These are phyloP conservation scores for Phytophthora quininea DNA, from an alignment of 352 stramenopile species.

Conservation along the genomic window DNA sequence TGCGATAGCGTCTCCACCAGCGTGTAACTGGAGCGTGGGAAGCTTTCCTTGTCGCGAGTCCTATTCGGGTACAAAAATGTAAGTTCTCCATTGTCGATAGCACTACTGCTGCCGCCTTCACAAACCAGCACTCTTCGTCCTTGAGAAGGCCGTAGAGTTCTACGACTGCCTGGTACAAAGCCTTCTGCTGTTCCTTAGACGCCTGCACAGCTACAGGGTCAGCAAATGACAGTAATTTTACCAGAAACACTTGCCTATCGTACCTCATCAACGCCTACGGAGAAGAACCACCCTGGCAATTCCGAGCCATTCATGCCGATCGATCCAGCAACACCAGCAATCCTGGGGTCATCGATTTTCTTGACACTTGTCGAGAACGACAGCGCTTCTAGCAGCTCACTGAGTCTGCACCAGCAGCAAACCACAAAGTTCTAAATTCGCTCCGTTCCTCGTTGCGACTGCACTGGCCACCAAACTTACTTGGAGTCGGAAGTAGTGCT, in stretches of 20 bases:
- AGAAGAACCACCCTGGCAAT: constrained; percentile 77
- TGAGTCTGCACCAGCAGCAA: constrained; percentile 35
- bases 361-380: constrained; percentile 45
- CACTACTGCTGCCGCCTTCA: too few relatives aligned
- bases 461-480: constrained; percentile 5
- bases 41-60: constrained; percentile 82
- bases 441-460: too few relatives aligned
- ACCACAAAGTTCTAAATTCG: not conserved
- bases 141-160: constrained; percentile 69
- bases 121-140: constrained; percentile 74
- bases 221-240: not conserved
- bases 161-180: constrained; percentile 53
- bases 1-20: constrained; percentile 63
- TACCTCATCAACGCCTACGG: constrained; percentile 57
- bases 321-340: constrained; percentile 57
- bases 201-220: constrained; percentile 30
- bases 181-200: constrained; percentile 49
- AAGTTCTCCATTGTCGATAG: not conserved
- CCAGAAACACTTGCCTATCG: not conserved
- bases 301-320: constrained; percentile 46
- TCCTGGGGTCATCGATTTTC: constrained; percentile 39
- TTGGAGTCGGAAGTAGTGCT: constrained; percentile 17
- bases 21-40: constrained; percentile 79
- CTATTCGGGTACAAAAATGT: constrained; percentile 24
- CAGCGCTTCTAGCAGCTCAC: constrained; percentile 43